Evolutionary conservation across 768 basidiomycete species (phyloP), one percentile per base, ranked within the genome.

Genomic region (Phaeolepiota aurea): DNA sequence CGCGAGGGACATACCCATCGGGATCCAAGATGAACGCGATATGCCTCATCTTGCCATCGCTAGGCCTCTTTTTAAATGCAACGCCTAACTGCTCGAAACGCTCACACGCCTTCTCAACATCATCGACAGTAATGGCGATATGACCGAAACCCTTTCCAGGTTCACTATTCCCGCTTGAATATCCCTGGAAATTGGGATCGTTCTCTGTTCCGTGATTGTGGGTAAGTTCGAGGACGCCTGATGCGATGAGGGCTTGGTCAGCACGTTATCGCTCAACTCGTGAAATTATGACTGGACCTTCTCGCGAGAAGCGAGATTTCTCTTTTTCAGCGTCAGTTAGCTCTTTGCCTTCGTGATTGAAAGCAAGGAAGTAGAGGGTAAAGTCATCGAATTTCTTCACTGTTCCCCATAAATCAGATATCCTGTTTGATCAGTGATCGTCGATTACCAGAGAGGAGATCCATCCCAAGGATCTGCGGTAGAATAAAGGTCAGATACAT

Each of bases 191-290:
- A 47, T 61, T 62, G 38, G 78, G 51, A 56, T 93, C 84, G 41
- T 62, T 66, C 64, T 98, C 94, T 42, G 89, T 88, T 41, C 92
- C 89, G 57, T 91, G 87, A 68, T 92, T 90, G 65, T 86, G 80
- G 1, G 85, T 90, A 37, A 91, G 71, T 58, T 93, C 88, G 44
- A 91, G 75, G 48, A 92, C 62, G 40, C 81, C 84, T 86, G 49
- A n/a, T 18, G 18, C 10, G 33, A 19, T 44, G 30, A 18, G 14
- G 13, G 18, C 10, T 20, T 18, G 20, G 37, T 38, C 20, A 15
- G 14, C 39, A 37, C 11, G 20, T 22, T 34, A 3, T 36, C 16
- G n/a, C 11, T 15, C 15, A 37, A 3, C 7, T 9, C 16, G 15
- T 38, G 18, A 38, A 13, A 39, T 19, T 19, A 5, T 12, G 21